phyloP scores from a whole-genome alignment of 2,329 filamentous ascomycete genomes.

The Pseudogymnoascus pannorum region DNA sequence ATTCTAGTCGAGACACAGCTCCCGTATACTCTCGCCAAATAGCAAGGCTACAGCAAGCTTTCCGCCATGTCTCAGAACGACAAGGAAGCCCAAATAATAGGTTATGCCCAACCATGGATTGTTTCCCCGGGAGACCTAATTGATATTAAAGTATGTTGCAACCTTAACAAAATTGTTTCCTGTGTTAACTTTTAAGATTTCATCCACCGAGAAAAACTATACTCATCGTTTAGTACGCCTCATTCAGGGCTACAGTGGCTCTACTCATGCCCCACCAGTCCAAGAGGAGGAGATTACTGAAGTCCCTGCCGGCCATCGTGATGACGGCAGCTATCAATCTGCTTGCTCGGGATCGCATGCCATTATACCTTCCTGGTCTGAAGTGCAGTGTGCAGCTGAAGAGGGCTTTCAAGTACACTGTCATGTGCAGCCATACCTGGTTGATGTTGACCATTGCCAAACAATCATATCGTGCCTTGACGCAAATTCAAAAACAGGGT shows the following conservation, averaged over 20 bases:
- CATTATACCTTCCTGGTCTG: constrained; percentile 13
- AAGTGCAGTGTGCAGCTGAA: not conserved
- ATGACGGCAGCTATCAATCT: constrained; percentile 4
- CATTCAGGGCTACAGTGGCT: constrained; percentile 12
- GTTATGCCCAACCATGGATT: constrained; percentile 21
- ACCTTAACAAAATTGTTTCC: not conserved
- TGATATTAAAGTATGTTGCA: constrained; percentile 17
- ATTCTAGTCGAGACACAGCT: not conserved
- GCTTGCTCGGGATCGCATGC: not conserved
- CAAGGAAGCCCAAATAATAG: constrained; percentile 16
- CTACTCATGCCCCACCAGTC: constrained; percentile 12
- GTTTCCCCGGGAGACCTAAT: constrained; percentile 20
- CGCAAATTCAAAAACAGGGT: constrained; percentile 6
- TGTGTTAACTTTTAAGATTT: constrained; percentile 15
- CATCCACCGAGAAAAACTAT: constrained; percentile 14
- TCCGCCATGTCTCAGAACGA: not conserved
- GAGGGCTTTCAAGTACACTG: constrained; percentile 10
- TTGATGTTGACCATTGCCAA: constrained; percentile 11
- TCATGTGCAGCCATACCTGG: constrained; percentile 15
- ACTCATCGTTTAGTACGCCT: constrained; percentile 14
- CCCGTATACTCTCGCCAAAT: not conserved
- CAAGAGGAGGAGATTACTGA: constrained; percentile 9
- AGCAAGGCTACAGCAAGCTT: not conserved
- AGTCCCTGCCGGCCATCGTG: not conserved
- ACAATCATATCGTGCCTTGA: constrained; percentile 11